phyloP scores from a whole-genome alignment of 2,329 filamentous ascomycete genomes.

The Aspergillus ruber region DNA sequence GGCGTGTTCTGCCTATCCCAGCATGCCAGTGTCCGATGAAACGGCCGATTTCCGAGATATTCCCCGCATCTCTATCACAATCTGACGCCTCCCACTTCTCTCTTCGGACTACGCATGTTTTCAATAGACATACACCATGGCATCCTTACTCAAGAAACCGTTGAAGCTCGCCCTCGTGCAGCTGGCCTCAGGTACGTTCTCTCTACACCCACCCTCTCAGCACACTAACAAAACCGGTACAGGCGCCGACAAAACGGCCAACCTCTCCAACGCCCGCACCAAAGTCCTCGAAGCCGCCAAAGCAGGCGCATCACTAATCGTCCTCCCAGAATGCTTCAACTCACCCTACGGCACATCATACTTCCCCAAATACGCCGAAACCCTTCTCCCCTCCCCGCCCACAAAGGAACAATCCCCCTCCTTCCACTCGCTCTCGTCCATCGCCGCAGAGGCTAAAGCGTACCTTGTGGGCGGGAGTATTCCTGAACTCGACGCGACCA shows the following conservation, averaged over 20 bases:
- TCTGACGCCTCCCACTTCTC: not conserved
- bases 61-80: slow-evolving; percentile 1
- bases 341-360: slow-evolving; percentile 88
- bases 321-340: slow-evolving; percentile 98
- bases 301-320: slow-evolving; percentile 74
- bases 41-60: not conserved
- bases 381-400: slow-evolving; percentile 71
- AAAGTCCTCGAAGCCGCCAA: slow-evolving; percentile 77
- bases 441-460: slow-evolving; percentile 70
- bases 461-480: slow-evolving; percentile 91
- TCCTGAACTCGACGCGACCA: slow-evolving; percentile 65
- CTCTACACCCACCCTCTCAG: not conserved
- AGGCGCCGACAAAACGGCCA: slow-evolving; percentile 75
- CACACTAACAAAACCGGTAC: not conserved
- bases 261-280: slow-evolving; percentile 71
- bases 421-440: slow-evolving; percentile 72
- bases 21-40: no score
- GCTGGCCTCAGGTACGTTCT: slow-evolving; percentile 59
- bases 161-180: slow-evolving; percentile 78
- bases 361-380: slow-evolving; percentile 90
- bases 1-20: no score
- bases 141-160: slow-evolving; percentile 62
- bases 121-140: slow-evolving; percentile 32
- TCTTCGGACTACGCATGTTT: not conserved
- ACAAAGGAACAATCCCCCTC: slow-evolving; percentile 65